Conservation (phyloP, 495 filamentous ascomycete genomes). For the Patellaria atrata region DNA sequence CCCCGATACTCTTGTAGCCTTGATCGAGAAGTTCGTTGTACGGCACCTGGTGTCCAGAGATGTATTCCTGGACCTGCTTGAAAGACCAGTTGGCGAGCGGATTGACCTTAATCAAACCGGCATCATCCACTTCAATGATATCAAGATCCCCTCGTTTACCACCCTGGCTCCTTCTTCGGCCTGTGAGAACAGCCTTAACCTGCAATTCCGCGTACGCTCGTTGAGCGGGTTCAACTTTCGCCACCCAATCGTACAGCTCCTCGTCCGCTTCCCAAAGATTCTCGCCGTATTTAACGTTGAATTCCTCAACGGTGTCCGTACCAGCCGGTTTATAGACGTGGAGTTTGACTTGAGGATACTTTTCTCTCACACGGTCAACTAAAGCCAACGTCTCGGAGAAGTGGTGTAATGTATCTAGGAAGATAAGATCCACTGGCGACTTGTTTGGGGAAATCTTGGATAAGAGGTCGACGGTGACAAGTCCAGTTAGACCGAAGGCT, state of each 20-base stretch:
- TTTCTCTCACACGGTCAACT: slow-evolving; percentile 58
- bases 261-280: slow-evolving; percentile 75
- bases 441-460: slow-evolving; percentile 52
- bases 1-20: slow-evolving; percentile 93
- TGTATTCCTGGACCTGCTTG: slow-evolving; percentile 72
- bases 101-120: slow-evolving; percentile 92
- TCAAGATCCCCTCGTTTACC: slow-evolving; percentile 79
- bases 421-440: slow-evolving; percentile 70
- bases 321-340: slow-evolving; percentile 82
- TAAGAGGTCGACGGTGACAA: slow-evolving; percentile 90
- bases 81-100: slow-evolving; percentile 96
- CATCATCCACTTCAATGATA: slow-evolving; percentile 85
- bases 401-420: slow-evolving; percentile 94
- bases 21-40: slow-evolving; percentile 84
- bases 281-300: slow-evolving; percentile 66
- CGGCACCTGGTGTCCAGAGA: slow-evolving; percentile 72
- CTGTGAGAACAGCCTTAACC: slow-evolving; percentile 89
- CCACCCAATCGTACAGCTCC: slow-evolving; percentile 88
- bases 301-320: slow-evolving; percentile 52
- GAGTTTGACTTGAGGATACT: slow-evolving; percentile 63
- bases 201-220: slow-evolving; percentile 78
- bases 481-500: slow-evolving; percentile 88
- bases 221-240: slow-evolving; percentile 94
- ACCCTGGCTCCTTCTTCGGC: slow-evolving; percentile 81
- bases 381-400: slow-evolving; percentile 80